Percentiles rank a stretch among this genome's conserved stretches.
Conservation (phyloP, 805 yeast genomes). For the Metschnikowia proteae region DNA sequence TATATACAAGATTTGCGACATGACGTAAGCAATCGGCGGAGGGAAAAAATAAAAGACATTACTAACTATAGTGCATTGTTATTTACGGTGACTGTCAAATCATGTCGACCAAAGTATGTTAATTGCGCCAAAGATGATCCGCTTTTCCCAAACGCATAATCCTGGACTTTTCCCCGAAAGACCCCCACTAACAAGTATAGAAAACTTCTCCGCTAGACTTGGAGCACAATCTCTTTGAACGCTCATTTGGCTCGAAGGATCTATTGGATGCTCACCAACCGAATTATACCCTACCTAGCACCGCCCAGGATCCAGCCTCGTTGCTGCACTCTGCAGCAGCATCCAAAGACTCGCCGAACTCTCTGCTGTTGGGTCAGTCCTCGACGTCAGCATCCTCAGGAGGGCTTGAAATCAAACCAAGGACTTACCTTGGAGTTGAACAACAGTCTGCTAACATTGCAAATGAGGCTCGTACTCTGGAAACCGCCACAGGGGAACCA, state of each 20-base stretch:
- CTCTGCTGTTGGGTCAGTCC: conserved; percentile 8
- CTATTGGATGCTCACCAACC: conserved; percentile 10
- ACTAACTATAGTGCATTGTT: conserved; percentile 1
- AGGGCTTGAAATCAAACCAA: conserved; percentile 11
- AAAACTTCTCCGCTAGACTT: conserved; percentile 57
- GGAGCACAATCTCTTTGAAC: conserved; percentile 95
- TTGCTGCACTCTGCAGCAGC: conserved; percentile 5
- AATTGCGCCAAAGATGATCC: neutral
- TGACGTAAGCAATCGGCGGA: conserved; percentile 14
- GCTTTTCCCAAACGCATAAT: neutral
- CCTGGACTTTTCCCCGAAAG: neutral
- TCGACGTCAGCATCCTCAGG: conserved; percentile 9
- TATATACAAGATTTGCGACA: conserved; percentile 11
- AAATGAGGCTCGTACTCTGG: neutral
- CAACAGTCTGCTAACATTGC: neutral
- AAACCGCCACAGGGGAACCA: neutral
- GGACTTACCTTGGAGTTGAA: conserved; percentile 1
- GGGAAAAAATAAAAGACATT: conserved; percentile 3
- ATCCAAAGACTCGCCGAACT: conserved; percentile 4
- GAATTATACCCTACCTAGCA: neutral
- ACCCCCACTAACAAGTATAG: conserved; percentile 13
- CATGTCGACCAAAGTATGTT: conserved; percentile 5
- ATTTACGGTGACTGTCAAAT: neutral
- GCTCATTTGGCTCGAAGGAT: conserved; percentile 77
- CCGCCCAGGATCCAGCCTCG: conserved; percentile 1